Percentiles rank a stretch among this genome's conserved stretches.
These are phyloP conservation scores for Nannochloris sp. DNA, from an alignment of 139 green algal species.

Conservation along the genomic window DNA sequence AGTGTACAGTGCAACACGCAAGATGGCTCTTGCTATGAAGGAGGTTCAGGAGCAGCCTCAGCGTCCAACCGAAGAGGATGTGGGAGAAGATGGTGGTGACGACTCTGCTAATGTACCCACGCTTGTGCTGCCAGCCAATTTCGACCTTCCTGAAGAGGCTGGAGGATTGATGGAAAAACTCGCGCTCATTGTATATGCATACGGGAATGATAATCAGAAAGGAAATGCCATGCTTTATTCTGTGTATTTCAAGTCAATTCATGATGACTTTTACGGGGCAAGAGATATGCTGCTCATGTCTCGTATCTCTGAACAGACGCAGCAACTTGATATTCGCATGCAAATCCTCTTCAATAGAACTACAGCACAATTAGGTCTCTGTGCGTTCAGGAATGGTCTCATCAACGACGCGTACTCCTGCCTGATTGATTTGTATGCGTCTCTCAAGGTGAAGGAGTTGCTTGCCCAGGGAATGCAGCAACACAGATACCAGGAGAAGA, in stretches of 20 bases:
- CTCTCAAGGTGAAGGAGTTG: constrained; percentile 93
- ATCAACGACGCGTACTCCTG: constrained; percentile 82
- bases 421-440: constrained; percentile 87
- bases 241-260: constrained; percentile 85
- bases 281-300: constrained; percentile 93
- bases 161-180: constrained; percentile 50
- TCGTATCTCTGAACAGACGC: constrained; percentile 71
- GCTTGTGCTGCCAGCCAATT: constrained; percentile 66
- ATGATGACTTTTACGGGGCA: constrained; percentile 84
- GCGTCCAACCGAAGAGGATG: constrained; percentile 28
- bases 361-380: constrained; percentile 91
- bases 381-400: constrained; percentile 81
- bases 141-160: constrained; percentile 47
- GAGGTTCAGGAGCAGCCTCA: constrained; percentile 22
- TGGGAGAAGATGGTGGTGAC: constrained; percentile 32
- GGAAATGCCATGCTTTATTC: constrained; percentile 90
- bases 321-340: constrained; percentile 52
- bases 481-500: constrained; percentile 51
- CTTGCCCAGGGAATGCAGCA: constrained; percentile 65
- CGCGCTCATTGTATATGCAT: constrained; percentile 62
- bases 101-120: constrained; percentile 25
- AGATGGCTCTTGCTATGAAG: constrained; percentile 56
- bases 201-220: constrained; percentile 95
- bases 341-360: constrained; percentile 94
- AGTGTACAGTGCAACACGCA: constrained; percentile 79